phyloP scores from a whole-genome alignment of 78 protist genomes.

The Dictyostelium capitatum region DNA sequence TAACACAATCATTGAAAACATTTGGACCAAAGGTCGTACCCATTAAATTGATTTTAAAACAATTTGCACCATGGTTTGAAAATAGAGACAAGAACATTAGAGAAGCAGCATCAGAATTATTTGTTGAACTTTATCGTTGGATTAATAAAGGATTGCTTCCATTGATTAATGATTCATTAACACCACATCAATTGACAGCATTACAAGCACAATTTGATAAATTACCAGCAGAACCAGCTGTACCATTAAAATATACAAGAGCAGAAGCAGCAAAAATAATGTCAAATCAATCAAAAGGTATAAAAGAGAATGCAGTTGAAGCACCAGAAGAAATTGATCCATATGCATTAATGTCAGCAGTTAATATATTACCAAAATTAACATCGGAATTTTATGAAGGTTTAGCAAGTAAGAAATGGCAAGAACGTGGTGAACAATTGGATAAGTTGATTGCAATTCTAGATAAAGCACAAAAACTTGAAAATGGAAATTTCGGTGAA shows the following conservation, averaged over 20 bases:
- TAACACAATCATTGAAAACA: constrained; percentile 45
- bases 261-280: constrained; percentile 63
- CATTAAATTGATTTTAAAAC: constrained; percentile 46
- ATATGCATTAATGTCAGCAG: constrained; percentile 47
- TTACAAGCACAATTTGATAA: constrained; percentile 63
- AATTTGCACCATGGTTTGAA: constrained; percentile 78
- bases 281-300: constrained; percentile 14
- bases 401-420: constrained; percentile 61
- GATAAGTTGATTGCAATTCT: constrained; percentile 28
- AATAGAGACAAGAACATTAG: constrained; percentile 71
- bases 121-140: constrained; percentile 80
- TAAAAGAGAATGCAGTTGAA: neutral
- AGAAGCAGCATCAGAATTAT: constrained; percentile 55
- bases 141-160: constrained; percentile 33
- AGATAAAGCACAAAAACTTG: constrained; percentile 54
- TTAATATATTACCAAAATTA: constrained; percentile 53
- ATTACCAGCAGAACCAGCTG: constrained; percentile 64
- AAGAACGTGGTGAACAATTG: constrained; percentile 46
- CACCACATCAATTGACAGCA: constrained; percentile 41
- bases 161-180: constrained; percentile 25
- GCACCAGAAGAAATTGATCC: constrained; percentile 71
- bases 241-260: constrained; percentile 65
- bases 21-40: constrained; percentile 75
- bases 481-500: constrained; percentile 50
- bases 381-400: constrained; percentile 58